Percentiles rank a stretch among this genome's conserved stretches.
Conservation (phyloP, 2,329 filamentous ascomycete species). For the Alternaria dauci region DNA sequence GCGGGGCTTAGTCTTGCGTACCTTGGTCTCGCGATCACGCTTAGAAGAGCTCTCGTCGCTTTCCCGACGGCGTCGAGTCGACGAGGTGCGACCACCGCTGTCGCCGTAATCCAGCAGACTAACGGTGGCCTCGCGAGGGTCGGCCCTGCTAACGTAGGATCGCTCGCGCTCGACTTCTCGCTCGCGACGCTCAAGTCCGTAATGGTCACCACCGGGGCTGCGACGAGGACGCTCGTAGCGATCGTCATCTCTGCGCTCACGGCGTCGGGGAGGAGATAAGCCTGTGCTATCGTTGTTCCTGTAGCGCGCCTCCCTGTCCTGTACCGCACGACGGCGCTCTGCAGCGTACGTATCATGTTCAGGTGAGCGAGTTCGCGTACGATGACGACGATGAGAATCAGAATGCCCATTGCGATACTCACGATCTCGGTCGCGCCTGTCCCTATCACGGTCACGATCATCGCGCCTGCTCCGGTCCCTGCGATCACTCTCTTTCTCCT, state of each 20-base stretch:
- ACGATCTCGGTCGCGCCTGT: constrained; percentile 52
- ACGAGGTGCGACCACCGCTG: constrained; percentile 59
- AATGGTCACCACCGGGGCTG: constrained; percentile 68
- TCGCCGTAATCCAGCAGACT: constrained; percentile 94
- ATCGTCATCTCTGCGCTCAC: constrained; percentile 52
- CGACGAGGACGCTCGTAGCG: constrained; percentile 62
- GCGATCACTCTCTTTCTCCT: constrained; percentile 80
- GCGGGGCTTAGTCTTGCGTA: constrained; percentile 31
- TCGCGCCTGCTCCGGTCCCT: constrained; percentile 52
- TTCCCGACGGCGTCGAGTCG: constrained; percentile 74
- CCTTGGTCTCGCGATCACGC: constrained; percentile 56
- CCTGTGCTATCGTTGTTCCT: constrained; percentile 78
- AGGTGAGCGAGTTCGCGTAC: constrained; percentile 81
- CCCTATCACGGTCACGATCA: constrained; percentile 55
- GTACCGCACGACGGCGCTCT: constrained; percentile 90
- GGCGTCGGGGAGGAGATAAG: constrained; percentile 60
- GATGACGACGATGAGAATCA: constrained; percentile 53
- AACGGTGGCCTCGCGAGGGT: constrained; percentile 74
- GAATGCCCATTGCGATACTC: constrained; percentile 53
- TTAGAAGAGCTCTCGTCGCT: constrained; percentile 65
- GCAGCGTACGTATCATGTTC: constrained; percentile 95
- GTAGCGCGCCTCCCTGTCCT: constrained; percentile 92
- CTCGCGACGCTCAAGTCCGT: constrained; percentile 86
- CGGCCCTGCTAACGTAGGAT: constrained; percentile 78
- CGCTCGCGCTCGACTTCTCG: constrained; percentile 91